A percentile compares a stretch with the other conserved stretches of the same genome.
Evolutionary conservation across 1,284 basidiomycete genomes (phyloP).

Genomic region (Ustilago esculenta): DNA sequence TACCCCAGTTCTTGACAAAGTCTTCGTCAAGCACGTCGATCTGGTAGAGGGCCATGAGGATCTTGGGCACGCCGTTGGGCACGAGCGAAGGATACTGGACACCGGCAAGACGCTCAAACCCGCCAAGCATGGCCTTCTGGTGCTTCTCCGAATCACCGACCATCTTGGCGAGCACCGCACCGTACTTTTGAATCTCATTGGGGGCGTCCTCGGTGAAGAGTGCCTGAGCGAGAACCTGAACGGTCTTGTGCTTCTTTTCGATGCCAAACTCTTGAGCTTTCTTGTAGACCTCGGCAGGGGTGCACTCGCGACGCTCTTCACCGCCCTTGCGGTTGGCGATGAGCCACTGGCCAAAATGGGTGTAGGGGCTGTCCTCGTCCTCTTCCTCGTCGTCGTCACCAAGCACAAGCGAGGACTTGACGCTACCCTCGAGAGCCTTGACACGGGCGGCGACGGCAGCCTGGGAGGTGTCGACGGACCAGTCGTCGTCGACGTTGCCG

Average conservation of each 20-base stretch:
- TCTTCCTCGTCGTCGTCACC: conserved; percentile 77
- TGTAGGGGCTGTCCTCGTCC: conserved; percentile 74
- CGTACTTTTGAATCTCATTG: conserved; percentile 78
- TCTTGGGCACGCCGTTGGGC: conserved; percentile 77
- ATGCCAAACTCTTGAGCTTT: conserved; percentile 92
- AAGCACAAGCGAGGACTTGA: conserved; percentile 72
- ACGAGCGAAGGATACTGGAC: conserved; percentile 60
- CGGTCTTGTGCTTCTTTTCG: conserved; percentile 93
- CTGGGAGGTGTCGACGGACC: conserved; percentile 90
- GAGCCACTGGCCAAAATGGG: conserved; percentile 85
- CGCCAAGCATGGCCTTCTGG: conserved; percentile 86
- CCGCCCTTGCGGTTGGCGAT: conserved; percentile 76
- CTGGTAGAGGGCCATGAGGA: conserved; percentile 95
- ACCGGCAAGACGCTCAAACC: conserved; percentile 64
- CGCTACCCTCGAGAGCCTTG: conserved; percentile 77
- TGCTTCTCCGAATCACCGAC: conserved; percentile 79
- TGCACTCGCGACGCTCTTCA: conserved; percentile 51
- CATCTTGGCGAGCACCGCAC: conserved; percentile 80
- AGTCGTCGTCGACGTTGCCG: conserved; percentile 73
- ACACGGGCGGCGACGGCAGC: conserved; percentile 88
- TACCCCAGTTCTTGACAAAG: conserved; percentile 89
- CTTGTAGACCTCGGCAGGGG: conserved; percentile 77
- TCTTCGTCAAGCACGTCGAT: conserved; percentile 92
- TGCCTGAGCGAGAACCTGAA: conserved; percentile 85
- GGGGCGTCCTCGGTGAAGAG: conserved; percentile 83